Percentiles rank a stretch among this genome's conserved stretches.
phyloP scores from a whole-genome alignment of 2,329 filamentous ascomycete genomes.

The Zasmidium citrigriseum region DNA sequence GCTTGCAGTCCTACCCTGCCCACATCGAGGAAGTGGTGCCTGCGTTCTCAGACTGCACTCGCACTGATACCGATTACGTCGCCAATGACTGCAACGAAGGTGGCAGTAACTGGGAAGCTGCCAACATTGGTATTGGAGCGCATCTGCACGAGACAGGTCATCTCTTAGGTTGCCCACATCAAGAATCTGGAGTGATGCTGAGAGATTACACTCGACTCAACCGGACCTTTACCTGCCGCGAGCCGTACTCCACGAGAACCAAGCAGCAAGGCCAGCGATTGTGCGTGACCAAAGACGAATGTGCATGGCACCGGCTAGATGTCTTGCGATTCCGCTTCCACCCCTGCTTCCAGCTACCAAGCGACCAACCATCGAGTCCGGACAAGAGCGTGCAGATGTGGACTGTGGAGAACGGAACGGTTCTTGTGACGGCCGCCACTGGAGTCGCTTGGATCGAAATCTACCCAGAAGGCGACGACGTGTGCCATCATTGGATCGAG shows the following conservation, averaged over 20 bases:
- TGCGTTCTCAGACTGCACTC: constrained; percentile 86
- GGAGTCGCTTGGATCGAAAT: constrained; percentile 87
- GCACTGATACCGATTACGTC: constrained; percentile 76
- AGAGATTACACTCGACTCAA: constrained; percentile 84
- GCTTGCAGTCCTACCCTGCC: constrained; percentile 85
- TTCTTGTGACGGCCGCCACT: constrained; percentile 75
- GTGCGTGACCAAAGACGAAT: constrained; percentile 77
- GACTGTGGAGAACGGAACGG: constrained; percentile 74
- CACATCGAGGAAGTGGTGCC: constrained; percentile 87
- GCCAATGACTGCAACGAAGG: constrained; percentile 85
- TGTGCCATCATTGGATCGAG: constrained; percentile 81
- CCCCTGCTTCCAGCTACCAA: constrained; percentile 82
- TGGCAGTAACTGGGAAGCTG: constrained; percentile 93
- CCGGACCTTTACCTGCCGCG: constrained; percentile 76
- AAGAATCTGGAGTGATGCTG: constrained; percentile 89
- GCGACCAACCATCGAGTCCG: constrained; percentile 63
- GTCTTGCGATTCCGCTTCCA: constrained; percentile 86
- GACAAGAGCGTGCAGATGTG: constrained; percentile 85
- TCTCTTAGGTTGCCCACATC: constrained; percentile 84
- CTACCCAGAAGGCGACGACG: constrained; percentile 74
- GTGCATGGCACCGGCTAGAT: constrained; percentile 87
- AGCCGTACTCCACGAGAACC: constrained; percentile 84
- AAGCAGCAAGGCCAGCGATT: constrained; percentile 75
- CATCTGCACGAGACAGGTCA: constrained; percentile 91
- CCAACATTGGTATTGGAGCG: constrained; percentile 88